Percentiles rank a stretch among this genome's conserved stretches.
Evolutionary conservation across 371 early-diverging fungal species (phyloP).

Genomic region (Circinella minor): DNA sequence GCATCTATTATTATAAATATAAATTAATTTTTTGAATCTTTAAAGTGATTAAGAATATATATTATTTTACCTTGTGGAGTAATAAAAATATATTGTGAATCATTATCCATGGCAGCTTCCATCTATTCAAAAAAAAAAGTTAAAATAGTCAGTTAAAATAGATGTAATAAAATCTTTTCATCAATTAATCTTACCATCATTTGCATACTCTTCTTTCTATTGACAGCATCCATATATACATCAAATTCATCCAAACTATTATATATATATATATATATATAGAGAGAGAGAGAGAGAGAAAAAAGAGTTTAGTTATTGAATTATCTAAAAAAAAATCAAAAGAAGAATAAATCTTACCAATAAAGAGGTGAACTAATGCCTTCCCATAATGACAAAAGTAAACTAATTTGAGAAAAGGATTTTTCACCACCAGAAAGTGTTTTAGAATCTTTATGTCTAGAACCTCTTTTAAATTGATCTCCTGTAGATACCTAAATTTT

Average conservation of each 20-base stretch:
- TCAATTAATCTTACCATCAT: constrained; percentile 68
- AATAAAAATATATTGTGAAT: constrained; percentile 93
- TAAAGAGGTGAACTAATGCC: constrained; percentile 95
- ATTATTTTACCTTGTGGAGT: constrained; percentile 84
- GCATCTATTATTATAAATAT: constrained; percentile 37
- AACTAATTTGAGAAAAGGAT: constrained; percentile 96
- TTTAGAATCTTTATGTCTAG: constrained; percentile 81
- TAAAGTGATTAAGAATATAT: neutral
- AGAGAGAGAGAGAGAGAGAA: too few species aligned
- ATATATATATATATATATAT: too few species aligned
- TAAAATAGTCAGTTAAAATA: neutral
- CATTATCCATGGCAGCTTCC: constrained; percentile 73
- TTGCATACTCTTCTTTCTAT: constrained; percentile 85
- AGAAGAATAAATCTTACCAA: constrained; percentile 54
- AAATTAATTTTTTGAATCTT: too few species aligned
- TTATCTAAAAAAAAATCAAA: neutral
- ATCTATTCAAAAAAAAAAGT: constrained; percentile 57
- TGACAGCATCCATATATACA: constrained; percentile 99
- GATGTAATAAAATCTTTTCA: neutral
- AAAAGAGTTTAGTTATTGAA: neutral
- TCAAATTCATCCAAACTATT: constrained; percentile 98
- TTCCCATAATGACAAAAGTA: constrained; percentile 97
- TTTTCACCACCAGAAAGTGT: constrained; percentile 99
- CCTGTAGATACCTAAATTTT: constrained; percentile 35
- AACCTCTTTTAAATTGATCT: constrained; percentile 48